phyloP scores from a whole-genome alignment of 129 eudicot genomes.

The Scalesia atractyloides region DNA sequence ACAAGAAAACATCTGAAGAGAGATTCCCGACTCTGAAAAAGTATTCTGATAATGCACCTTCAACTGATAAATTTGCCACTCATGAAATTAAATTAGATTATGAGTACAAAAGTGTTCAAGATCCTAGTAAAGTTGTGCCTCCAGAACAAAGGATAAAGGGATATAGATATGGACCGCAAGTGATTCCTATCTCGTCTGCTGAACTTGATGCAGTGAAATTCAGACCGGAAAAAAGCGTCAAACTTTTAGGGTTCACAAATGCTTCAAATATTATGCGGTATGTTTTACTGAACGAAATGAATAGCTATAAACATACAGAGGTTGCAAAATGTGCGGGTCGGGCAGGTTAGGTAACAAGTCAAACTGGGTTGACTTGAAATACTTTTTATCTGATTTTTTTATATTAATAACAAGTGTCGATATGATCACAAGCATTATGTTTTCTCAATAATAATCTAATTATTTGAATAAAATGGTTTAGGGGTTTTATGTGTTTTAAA shows the following conservation, averaged over 20 bases:
- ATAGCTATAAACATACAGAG: background rate
- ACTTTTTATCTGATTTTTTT: background rate
- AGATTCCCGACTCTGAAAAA: constrained; percentile 87
- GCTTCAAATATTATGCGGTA: constrained; percentile 82
- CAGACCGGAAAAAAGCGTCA: constrained; percentile 93
- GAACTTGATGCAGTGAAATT: constrained; percentile 89
- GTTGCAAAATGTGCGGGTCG: background rate
- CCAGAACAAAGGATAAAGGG: constrained; percentile 99
- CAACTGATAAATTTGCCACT: constrained; percentile 84
- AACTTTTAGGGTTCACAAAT: constrained; percentile 92
- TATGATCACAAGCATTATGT: background rate
- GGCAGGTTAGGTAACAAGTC: background rate
- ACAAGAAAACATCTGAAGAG: constrained; percentile 94
- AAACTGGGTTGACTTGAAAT: background rate
- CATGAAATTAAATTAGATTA: constrained; percentile 91
- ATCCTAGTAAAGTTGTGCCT: constrained; percentile 71
- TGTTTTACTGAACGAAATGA: background rate
- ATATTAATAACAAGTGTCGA: background rate
- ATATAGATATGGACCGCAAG: constrained; percentile 95
- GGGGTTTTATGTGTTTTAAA: constrained; percentile 4
- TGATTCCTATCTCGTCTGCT: constrained; percentile 87
- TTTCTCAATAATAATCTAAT: background rate
- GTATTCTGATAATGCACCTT: constrained; percentile 96
- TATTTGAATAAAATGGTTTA: background rate
- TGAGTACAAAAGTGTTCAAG: constrained; percentile 74